Evolutionary conservation across 1,284 basidiomycete species (phyloP).

Genomic region (Wolfiporia cocos): DNA sequence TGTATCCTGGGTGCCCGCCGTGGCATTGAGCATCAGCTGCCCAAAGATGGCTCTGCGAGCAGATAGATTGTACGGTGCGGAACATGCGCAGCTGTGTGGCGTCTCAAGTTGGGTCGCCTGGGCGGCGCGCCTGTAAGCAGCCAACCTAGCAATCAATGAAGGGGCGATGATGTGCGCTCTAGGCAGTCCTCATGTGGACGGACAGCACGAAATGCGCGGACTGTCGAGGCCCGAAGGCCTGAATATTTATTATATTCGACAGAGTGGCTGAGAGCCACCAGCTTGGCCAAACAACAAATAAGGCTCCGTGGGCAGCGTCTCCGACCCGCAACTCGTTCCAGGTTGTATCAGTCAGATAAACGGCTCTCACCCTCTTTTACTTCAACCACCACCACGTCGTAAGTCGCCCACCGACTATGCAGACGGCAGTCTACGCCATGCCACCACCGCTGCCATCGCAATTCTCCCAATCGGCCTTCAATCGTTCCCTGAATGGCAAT

Average conservation of each 20-base stretch:
- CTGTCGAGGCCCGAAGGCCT: too few relatives aligned
- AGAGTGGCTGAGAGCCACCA: slow-evolving; percentile 26
- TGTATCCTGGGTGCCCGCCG: too few relatives aligned
- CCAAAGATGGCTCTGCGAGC: too few relatives aligned
- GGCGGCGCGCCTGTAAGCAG: too few relatives aligned
- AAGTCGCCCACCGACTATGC: slow-evolving; percentile 45
- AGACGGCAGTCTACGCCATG: slow-evolving; percentile 60
- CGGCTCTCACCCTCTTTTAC: slow-evolving; percentile 34
- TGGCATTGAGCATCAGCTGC: too few relatives aligned
- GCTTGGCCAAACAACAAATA: slow-evolving; percentile 29
- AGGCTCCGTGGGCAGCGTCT: slow-evolving; percentile 28
- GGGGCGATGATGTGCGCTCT: too few relatives aligned
- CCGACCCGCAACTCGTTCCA: slow-evolving; percentile 26
- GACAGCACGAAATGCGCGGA: too few relatives aligned
- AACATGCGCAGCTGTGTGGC: neutral
- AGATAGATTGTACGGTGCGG: neutral
- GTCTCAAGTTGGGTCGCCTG: slow-evolving; percentile 3
- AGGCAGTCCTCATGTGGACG: too few relatives aligned
- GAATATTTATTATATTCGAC: too few relatives aligned
- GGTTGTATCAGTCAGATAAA: slow-evolving; percentile 29
- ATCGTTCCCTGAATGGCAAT: slow-evolving; percentile 23
- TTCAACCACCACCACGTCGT: slow-evolving; percentile 37
- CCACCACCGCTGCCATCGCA: slow-evolving; percentile 51
- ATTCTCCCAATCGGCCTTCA: slow-evolving; percentile 39
- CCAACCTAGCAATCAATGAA: too few relatives aligned